Base-by-base conservation (phyloP, 75 land plant species). In the Cryptomeria japonica region DNA sequence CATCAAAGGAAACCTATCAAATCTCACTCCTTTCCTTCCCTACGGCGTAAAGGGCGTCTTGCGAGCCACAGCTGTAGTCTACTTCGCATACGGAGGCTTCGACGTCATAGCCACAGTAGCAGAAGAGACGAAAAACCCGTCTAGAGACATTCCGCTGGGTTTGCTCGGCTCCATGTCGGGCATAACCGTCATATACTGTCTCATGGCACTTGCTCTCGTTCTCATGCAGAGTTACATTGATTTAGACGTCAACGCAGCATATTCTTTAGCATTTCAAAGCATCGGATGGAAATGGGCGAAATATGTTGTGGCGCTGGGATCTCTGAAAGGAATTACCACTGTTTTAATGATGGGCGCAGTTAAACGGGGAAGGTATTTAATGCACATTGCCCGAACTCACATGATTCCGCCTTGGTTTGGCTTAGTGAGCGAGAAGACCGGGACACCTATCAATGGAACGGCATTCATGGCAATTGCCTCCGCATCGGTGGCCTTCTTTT, bases 321-420 rank as follows among this genome's bases (percentile, higher is more conserved):
- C 99, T 1, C 86, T 94, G 70, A 94, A 93, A 86, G 96, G 96
- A 14, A 95, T 95, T 90, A 91, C 93, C 31, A 92, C 97, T 0
- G 91, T 88, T 38, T 49, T 95, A 85, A 58, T 95, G 34, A 93
- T 93, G 85, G 90, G 93, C 15, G 86, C 91, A 0, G 84, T 95
- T 4, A 94, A 95, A 38, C 95, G 93, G 89, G 97, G 93, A 14
- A 88, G 96, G 19, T 89, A 95, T 91, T 93, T 91, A 14, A 92
- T 95, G 15, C 95, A 95, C 75, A 96, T 97, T 72, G 97, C 95
- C 0, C 73, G 99, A 46, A 84, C 95, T 0, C 96, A 95, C 86
- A 91, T 97, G 92, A 88, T 96, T 38, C 97, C 96, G 1, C 94
- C 96, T 1, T 95, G 90, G 91, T 92, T 97, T 77, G 97, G 95